Evolutionary conservation across 1,139 yeast species (phyloP).

Genomic region (Meyerozyma sp.): DNA sequence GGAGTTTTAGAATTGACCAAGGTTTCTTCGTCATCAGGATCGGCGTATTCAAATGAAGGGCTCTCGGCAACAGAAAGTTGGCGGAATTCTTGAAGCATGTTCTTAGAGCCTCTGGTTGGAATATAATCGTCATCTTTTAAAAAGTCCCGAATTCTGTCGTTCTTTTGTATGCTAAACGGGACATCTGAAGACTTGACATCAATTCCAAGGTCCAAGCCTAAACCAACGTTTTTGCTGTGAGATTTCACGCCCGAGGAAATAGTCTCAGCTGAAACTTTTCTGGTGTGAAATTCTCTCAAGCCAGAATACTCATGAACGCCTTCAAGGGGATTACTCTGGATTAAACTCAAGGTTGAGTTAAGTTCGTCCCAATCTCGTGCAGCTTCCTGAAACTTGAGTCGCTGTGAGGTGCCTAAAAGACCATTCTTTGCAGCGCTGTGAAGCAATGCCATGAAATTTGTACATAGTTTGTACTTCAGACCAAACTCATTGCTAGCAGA

Average conservation of each 20-base stretch:
- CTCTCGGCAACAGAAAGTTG: slow-evolving; percentile 1
- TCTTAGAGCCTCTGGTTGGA: slow-evolving; percentile 10
- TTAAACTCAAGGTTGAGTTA: slow-evolving; percentile 13
- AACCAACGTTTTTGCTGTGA: slow-evolving; percentile 9
- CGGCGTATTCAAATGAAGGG: slow-evolving; percentile 1
- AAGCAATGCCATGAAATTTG: slow-evolving; percentile 27
- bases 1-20: slow-evolving; percentile 15
- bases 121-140: slow-evolving; percentile 9
- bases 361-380: slow-evolving; percentile 30
- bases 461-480: slow-evolving; percentile 25
- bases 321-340: slow-evolving; percentile 1
- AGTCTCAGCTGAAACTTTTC: not conserved
- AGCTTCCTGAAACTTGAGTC: slow-evolving; percentile 5
- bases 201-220: slow-evolving; percentile 35
- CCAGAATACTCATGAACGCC: slow-evolving; percentile 9
- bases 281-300: slow-evolving; percentile 15
- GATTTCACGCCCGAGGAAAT: not conserved
- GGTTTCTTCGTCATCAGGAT: slow-evolving; percentile 17
- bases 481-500: slow-evolving; percentile 11
- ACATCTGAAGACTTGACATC: slow-evolving; percentile 25
- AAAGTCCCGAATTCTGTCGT: slow-evolving; percentile 25
- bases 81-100: slow-evolving; percentile 5
- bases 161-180: slow-evolving; percentile 32
- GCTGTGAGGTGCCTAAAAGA: slow-evolving; percentile 17
- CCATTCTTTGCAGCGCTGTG: slow-evolving; percentile 28